These are phyloP conservation scores for Purpureocillium lavendulum DNA, from an alignment of 2,329 filamentous ascomycete genomes.

Conservation along the genomic window DNA sequence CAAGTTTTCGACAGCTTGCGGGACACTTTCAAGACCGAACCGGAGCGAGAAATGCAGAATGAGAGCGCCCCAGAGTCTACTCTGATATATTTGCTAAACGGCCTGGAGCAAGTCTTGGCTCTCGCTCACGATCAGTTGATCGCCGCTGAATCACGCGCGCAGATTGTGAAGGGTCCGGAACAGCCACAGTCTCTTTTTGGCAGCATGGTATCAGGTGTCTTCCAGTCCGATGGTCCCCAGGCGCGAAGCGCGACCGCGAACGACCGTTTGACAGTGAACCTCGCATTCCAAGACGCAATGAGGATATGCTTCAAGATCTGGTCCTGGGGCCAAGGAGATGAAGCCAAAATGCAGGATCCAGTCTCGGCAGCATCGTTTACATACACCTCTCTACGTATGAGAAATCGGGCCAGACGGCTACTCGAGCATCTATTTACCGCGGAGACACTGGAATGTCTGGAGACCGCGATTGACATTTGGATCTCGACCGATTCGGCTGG, in stretches of 20 bases:
- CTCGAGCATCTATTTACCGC: constrained; percentile 89
- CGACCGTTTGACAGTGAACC: constrained; percentile 80
- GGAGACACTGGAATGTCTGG: constrained; percentile 86
- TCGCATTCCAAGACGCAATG: constrained; percentile 96
- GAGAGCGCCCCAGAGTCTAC: constrained; percentile 54
- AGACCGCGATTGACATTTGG: constrained; percentile 86
- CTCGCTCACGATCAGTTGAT: constrained; percentile 77
- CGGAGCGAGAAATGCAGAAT: constrained; percentile 11
- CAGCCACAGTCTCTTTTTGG: constrained; percentile 84
- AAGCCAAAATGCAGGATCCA: constrained; percentile 50
- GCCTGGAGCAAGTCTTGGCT: constrained; percentile 82
- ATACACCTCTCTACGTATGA: constrained; percentile 85
- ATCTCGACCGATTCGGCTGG: constrained; percentile 39
- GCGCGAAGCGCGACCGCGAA: constrained; percentile 83
- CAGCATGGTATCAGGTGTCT: constrained; percentile 88
- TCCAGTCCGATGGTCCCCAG: constrained; percentile 68
- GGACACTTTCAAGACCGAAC: constrained; percentile 43
- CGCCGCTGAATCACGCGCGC: constrained; percentile 62
- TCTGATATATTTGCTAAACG: constrained; percentile 80
- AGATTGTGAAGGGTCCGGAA: constrained; percentile 68
- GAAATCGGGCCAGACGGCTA: constrained; percentile 78
- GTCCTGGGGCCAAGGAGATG: constrained; percentile 74
- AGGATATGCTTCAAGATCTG: constrained; percentile 89
- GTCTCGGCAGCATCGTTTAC: constrained; percentile 73
- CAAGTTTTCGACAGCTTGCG: constrained; percentile 65